Base-by-base conservation (phyloP, 1,284 basidiomycete species). In the Ustilago curta region DNA sequence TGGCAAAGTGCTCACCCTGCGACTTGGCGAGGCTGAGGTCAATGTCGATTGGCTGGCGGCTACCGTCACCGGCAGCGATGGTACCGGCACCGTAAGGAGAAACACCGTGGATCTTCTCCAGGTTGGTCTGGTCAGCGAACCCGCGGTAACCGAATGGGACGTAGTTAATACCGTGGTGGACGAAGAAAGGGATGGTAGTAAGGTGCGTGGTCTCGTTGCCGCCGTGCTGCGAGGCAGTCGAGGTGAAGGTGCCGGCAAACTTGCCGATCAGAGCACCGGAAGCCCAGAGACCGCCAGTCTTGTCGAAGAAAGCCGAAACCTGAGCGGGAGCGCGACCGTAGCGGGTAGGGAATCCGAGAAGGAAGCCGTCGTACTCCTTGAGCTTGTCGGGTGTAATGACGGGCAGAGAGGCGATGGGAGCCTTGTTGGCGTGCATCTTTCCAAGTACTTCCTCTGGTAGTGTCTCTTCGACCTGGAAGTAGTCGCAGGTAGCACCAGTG, bases 391-490 rank as follows among this genome's bases (percentile, higher is more conserved):
- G 89, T 18, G 87, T 88, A 83, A 95, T 88, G 82, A 92, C 83
- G 45, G 93, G 92, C 87, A 92, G 92, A 71, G 88, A 86, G 67
- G 90, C 83, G 65, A 85, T 84, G 64, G 86, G 84, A 8, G 83
- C 86, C 48, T 82, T 82, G 65, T 85, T 85, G 59, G 92, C 94
- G 86, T 91, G 86, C 89, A 97, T 90, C 86, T 91, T 90, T 68
- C 84, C 85, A 62, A 96, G 88, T 66, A 97, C 87, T 27, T 93
- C 91, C n/a, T 90, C 86, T 3, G 91, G 84, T 60, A 96, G 91
- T 8, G 93, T 97, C 88, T 97, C 95, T 59, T 90, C 87, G 79
- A 95, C 90, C 85, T 91, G 91, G 44, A 77, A 93, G 77, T 93
- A 91, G 53, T 89, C 90, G 31, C 88, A 90, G 11, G 85, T 86